Evolutionary conservation across 257 asterid genomes (phyloP).

Genomic region (Solanum piurae): DNA sequence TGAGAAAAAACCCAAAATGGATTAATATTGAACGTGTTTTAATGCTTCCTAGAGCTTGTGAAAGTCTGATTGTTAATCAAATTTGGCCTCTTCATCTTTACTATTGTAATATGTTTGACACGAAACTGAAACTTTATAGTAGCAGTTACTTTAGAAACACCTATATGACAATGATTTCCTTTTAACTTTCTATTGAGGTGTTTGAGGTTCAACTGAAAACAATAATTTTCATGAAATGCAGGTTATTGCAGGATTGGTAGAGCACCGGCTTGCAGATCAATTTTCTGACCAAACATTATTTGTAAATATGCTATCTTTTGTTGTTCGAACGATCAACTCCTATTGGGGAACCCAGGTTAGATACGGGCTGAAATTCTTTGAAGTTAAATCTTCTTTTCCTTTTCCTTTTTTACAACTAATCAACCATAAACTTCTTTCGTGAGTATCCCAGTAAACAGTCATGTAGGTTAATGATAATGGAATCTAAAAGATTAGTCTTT

Average conservation of each 20-base stretch:
- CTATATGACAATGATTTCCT: background rate
- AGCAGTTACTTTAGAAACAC: background rate
- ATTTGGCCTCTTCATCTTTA: background rate
- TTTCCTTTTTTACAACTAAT: background rate
- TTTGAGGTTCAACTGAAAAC: background rate
- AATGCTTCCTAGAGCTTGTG: background rate
- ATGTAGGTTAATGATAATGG: background rate
- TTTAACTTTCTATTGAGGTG: background rate
- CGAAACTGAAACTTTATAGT: background rate
- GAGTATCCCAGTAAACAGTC: background rate
- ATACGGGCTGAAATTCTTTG: background rate
- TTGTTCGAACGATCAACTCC: constrained; percentile 83
- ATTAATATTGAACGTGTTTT: background rate
- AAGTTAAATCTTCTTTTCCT: background rate
- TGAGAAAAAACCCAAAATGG: background rate
- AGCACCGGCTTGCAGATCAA: constrained; percentile 78
- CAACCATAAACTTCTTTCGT: background rate
- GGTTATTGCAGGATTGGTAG: constrained; percentile 84
- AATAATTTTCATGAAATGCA: constrained; percentile 10
- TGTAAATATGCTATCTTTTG: constrained; percentile 75
- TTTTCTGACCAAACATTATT: constrained; percentile 60
- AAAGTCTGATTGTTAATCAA: background rate
- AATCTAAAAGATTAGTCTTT: background rate
- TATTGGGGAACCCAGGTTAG: constrained; percentile 96
- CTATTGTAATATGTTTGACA: background rate